phyloP scores from a whole-genome alignment of 2,329 filamentous ascomycete species.

The Nemania sp. region DNA sequence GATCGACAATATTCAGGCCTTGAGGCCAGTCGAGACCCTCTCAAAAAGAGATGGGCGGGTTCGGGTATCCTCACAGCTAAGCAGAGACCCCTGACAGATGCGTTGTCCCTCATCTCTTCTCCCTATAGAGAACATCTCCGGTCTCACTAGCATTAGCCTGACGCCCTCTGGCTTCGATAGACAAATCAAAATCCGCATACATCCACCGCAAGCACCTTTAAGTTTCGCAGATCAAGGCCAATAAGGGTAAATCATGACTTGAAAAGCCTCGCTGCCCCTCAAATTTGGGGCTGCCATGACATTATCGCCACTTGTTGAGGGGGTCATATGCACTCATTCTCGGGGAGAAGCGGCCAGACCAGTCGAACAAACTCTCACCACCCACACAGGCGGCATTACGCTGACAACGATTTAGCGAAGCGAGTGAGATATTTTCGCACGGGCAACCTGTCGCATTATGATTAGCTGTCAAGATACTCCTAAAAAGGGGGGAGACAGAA shows the following conservation, averaged over 20 bases:
- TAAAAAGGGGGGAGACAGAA: no score
- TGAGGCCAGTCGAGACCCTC: background rate
- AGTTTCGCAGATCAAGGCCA: background rate
- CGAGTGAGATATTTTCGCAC: background rate
- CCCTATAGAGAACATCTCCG: background rate
- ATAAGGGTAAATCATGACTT: background rate
- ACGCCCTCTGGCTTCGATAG: background rate
- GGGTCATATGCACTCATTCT: background rate
- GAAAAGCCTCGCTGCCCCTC: background rate
- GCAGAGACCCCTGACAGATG: background rate
- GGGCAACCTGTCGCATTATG: constrained; percentile 3
- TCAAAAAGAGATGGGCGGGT: background rate
- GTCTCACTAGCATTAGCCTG: constrained; percentile 2
- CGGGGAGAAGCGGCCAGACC: background rate
- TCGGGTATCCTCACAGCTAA: background rate
- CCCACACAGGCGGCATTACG: background rate
- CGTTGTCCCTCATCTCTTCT: background rate
- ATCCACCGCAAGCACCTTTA: background rate
- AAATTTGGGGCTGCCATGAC: background rate
- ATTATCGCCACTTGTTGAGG: background rate
- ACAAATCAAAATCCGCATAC: no score
- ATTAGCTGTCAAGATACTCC: constrained; percentile 3
- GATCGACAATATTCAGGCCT: background rate
- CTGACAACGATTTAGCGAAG: background rate
- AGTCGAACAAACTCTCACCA: background rate